Evolutionary conservation across 768 basidiomycete species (phyloP).

Genomic region (Flagelloscypha sp.): DNA sequence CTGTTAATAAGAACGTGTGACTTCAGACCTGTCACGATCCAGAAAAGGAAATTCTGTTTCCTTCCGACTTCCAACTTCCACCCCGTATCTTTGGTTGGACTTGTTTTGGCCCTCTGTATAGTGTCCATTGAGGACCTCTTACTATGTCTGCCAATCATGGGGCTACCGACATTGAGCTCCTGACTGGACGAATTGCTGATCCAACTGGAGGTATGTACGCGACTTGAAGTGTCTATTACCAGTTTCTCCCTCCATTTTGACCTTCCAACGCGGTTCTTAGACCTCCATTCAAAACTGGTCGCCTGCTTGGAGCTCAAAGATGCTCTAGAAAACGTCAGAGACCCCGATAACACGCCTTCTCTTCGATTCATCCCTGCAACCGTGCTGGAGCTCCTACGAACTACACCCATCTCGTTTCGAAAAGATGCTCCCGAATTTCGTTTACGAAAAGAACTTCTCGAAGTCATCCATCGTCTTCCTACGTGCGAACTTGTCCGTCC

Average conservation of each 20-base stretch:
- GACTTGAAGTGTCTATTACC: background rate
- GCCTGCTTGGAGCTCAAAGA: conserved; percentile 77
- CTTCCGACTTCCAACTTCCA: too few species aligned
- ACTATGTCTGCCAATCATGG: too few species aligned
- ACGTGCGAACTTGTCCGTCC: conserved; percentile 69
- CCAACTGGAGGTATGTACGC: conserved; percentile 53
- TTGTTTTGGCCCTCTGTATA: too few species aligned
- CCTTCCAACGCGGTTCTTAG: conserved; percentile 24
- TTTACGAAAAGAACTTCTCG: conserved; percentile 80
- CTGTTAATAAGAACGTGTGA: too few species aligned
- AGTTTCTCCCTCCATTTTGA: conserved; percentile 4
- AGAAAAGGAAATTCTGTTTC: too few species aligned
- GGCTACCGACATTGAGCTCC: conserved; percentile 57
- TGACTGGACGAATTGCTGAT: conserved; percentile 67
- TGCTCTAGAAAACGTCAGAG: conserved; percentile 71
- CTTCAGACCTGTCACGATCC: too few species aligned
- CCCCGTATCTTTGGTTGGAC: too few species aligned
- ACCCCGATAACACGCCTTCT: conserved; percentile 61
- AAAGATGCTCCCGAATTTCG: conserved; percentile 67
- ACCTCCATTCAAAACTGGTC: conserved; percentile 60
- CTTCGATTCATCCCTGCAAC: conserved; percentile 68
- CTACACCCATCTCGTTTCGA: conserved; percentile 56
- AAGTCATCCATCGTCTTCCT: conserved; percentile 84
- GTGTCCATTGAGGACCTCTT: too few species aligned
- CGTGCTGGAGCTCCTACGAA: conserved; percentile 62